Evolutionary conservation across 768 basidiomycete species (phyloP), one percentile per base, ranked within the genome.

Genomic region (Xerocomus potaroensis): DNA sequence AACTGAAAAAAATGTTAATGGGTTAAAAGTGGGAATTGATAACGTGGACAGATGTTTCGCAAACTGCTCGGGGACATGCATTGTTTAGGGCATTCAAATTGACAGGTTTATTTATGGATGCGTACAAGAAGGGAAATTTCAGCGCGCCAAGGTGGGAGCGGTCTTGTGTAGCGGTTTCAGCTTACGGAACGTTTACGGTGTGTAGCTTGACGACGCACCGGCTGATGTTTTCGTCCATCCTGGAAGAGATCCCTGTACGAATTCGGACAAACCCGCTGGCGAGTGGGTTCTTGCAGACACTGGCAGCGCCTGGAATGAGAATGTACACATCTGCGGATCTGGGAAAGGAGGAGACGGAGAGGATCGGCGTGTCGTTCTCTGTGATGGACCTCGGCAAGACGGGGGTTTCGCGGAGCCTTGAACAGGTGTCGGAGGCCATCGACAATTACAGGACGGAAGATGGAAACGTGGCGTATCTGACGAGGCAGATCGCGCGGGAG

Each of bases 401-500:
- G 5, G 79, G 84, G 8, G 72, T 89, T 41, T 81, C 86, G 44
- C 77, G 77, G 62, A 88, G 88, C 63, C 69, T 95, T 53, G 88
- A 91, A 71, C 80, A 85, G 64, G 81, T 93, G 41, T 81, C 89
- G 50, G 91, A 95, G 65, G 81, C 85, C 0, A 73, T 95, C 49
- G 90, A 92, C 69, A 78, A 72, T 57, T 91, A 92, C 70, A 81
- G 84, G 58, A 90, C 87, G 45, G 93, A 96, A 67, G 89, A 94
- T 60, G 88, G 90, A 41, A 95, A 95, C 67, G 77, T 93, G 54
- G 91, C 87, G 43, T 96, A 91, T 73, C 71, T 91, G 55, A 75
- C 76, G 36, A 83, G 93, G 45, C 92, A 94, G 64, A 94, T 94
- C 60, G 84, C 84, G 24, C 79, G 93, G 24, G 93, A 96, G 66